phyloP scores from a whole-genome alignment of 257 asterid species.

The Thymus mandschuricus region DNA sequence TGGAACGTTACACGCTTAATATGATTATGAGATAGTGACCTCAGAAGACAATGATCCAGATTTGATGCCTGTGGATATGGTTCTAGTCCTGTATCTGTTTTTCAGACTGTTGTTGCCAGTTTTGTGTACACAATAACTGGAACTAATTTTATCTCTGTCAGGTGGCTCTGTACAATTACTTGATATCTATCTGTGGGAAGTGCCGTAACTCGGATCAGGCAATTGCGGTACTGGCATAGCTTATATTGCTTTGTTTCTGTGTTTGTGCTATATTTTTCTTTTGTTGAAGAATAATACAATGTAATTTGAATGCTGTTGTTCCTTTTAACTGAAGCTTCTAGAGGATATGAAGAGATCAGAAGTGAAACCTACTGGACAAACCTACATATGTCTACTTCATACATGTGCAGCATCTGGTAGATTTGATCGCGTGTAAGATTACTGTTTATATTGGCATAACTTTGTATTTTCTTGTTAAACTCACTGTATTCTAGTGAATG shows the following conservation, averaged over 20 bases:
- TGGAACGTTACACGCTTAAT: not conserved
- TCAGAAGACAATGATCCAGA: slow-evolving; percentile 10
- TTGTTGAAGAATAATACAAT: slow-evolving; percentile 25
- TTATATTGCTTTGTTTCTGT: slow-evolving; percentile 13
- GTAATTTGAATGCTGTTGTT: slow-evolving; percentile 16
- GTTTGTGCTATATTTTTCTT: slow-evolving; percentile 3
- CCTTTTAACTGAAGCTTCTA: slow-evolving; percentile 61
- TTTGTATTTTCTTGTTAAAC: not conserved
- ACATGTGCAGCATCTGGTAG: slow-evolving; percentile 90
- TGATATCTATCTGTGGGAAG: slow-evolving; percentile 92
- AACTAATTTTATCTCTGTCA: slow-evolving; percentile 33
- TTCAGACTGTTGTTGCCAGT: slow-evolving; percentile 9
- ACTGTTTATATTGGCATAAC: slow-evolving; percentile 60
- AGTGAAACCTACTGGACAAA: slow-evolving; percentile 92
- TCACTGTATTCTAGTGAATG: not conserved
- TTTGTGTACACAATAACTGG: slow-evolving; percentile 22
- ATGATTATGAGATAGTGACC: slow-evolving; percentile 5
- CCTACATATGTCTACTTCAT: slow-evolving; percentile 87
- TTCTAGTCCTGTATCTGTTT: not conserved
- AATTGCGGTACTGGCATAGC: slow-evolving; percentile 53
- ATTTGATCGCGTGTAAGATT: slow-evolving; percentile 90
- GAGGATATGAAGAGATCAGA: slow-evolving; percentile 90
- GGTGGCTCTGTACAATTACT: slow-evolving; percentile 85
- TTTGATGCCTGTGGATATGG: not conserved
- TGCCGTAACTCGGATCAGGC: slow-evolving; percentile 89